Evolutionary conservation across 2,329 filamentous ascomycete genomes (phyloP).

Genomic region (Penicillium thymicola): DNA sequence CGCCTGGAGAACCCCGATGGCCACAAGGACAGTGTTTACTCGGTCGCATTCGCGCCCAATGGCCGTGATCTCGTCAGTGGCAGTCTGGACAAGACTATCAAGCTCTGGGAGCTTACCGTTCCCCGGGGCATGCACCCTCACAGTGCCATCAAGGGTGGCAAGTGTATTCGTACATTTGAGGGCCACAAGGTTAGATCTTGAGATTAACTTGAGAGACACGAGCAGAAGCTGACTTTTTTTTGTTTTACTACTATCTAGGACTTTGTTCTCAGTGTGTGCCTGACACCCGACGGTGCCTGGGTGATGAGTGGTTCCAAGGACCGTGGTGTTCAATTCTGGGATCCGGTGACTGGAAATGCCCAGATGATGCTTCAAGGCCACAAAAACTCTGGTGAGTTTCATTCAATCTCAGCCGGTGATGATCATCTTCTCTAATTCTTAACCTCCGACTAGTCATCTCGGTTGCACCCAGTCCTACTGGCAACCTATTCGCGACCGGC

Average conservation of each 20-base stretch:
- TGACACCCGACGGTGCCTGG: constrained; percentile 92
- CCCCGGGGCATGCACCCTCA: constrained; percentile 64
- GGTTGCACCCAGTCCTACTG: constrained; percentile 86
- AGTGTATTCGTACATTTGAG: constrained; percentile 95
- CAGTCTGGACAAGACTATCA: constrained; percentile 96
- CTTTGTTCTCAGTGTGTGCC: constrained; percentile 91
- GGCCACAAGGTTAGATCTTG: constrained; percentile 73
- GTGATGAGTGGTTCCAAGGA: constrained; percentile 98
- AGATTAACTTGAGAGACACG: background rate
- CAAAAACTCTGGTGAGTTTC: constrained; percentile 75
- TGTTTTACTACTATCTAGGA: constrained; percentile 56
- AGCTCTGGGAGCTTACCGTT: constrained; percentile 93
- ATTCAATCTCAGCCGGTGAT: background rate
- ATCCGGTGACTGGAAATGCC: constrained; percentile 85
- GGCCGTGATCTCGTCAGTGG: constrained; percentile 91
- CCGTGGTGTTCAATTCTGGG: constrained; percentile 97
- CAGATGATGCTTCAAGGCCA: constrained; percentile 99
- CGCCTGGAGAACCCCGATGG: constrained; percentile 89
- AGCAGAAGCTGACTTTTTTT: background rate
- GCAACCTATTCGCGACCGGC: constrained; percentile 87
- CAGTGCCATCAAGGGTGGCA: constrained; percentile 73
- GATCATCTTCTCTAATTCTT: background rate
- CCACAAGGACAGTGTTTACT: constrained; percentile 96
- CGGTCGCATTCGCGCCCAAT: constrained; percentile 90
- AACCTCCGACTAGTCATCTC: constrained; percentile 68